phyloP scores from a whole-genome alignment of 1,284 basidiomycete genomes.

The Rugosomyces carneus region DNA sequence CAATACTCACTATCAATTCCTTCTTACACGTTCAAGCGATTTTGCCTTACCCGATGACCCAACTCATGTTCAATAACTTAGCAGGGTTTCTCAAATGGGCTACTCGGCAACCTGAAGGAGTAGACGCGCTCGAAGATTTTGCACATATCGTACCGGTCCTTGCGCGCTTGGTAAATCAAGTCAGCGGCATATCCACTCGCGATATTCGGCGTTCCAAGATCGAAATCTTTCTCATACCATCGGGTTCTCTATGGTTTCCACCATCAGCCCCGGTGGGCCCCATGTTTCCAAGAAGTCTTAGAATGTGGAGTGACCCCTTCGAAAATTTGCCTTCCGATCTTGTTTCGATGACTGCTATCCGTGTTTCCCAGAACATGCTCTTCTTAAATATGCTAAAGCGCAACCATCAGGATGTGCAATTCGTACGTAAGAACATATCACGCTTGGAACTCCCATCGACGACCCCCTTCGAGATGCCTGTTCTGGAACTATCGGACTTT shows the following conservation, averaged over 20 bases:
- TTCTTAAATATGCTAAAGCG: conserved; percentile 60
- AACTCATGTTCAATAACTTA: conserved; percentile 65
- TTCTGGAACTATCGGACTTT: conserved; percentile 40
- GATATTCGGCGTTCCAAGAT: conserved; percentile 73
- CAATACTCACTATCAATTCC: conserved; percentile 44
- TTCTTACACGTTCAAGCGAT: conserved; percentile 48
- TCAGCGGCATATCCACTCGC: conserved; percentile 67
- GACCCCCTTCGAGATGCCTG: conserved; percentile 23
- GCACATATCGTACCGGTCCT: conserved; percentile 52
- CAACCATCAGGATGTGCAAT: conserved; percentile 66
- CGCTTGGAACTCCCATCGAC: conserved; percentile 52
- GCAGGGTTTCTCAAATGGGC: conserved; percentile 62
- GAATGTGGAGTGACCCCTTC: conserved; percentile 36
- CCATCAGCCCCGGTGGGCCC: conserved; percentile 43
- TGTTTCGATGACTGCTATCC: conserved; percentile 55
- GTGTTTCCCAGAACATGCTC: conserved; percentile 68
- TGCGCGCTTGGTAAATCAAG: conserved; percentile 52
- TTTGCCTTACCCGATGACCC: conserved; percentile 61
- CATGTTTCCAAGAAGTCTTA: conserved; percentile 51
- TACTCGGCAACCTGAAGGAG: conserved; percentile 39
- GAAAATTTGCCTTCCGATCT: conserved; percentile 43
- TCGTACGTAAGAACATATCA: conserved; percentile 65
- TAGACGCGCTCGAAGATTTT: conserved; percentile 45
- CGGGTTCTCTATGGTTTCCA: conserved; percentile 62
- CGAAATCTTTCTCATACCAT: conserved; percentile 65